Base-by-base conservation (phyloP, 129 eudicot genomes). In the Flaveria ramosissima region DNA sequence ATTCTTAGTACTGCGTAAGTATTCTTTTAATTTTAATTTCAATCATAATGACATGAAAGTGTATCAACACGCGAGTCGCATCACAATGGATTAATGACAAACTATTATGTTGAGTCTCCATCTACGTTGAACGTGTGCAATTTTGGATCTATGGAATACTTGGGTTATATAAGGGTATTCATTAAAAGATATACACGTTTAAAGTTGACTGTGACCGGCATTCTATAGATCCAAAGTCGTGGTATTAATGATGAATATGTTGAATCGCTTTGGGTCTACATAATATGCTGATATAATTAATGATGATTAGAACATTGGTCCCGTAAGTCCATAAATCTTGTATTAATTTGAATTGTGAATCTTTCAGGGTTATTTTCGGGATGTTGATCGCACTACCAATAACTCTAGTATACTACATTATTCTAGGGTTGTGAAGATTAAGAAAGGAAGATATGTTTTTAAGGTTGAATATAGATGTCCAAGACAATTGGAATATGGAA, bases 311-410 rank as follows among this genome's bases (percentile, higher is more conserved):
- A 13, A 39, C 6, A 4, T 3, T 48, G 13, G 50, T 8, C 8
- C 13, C 0, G 24, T 7, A 12, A 42, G 17, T 60, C 14, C 1
- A 20, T 7, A 19, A 42, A 15, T 60, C 14, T 1, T 30, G 32
- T 14, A 36, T 73, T 27, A 11, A 56, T 42, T 23, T 7, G 3
- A 15, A 21, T 1, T 21, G 9, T 41, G 43, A 42, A 21, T n/a
- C 7, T 71, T 71, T 13, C 92, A 93, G 98, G 88, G 98, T 93
- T 55, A 93, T 93, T 24, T 93, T 93, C 45, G 98, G 98, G 71
- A 93, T 93, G 98, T 80, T 90, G 92, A 93, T 93, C 30, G 98
- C 98, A 15, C 81, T 93, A 32, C 98, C 98, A 0, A 93, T 93
- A 65, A 89, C 96, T 24, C 73, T 93, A 46, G 85, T 93, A 9